Conservation (phyloP, 2,329 filamentous ascomycete genomes). For the Penicillium sp. region DNA sequence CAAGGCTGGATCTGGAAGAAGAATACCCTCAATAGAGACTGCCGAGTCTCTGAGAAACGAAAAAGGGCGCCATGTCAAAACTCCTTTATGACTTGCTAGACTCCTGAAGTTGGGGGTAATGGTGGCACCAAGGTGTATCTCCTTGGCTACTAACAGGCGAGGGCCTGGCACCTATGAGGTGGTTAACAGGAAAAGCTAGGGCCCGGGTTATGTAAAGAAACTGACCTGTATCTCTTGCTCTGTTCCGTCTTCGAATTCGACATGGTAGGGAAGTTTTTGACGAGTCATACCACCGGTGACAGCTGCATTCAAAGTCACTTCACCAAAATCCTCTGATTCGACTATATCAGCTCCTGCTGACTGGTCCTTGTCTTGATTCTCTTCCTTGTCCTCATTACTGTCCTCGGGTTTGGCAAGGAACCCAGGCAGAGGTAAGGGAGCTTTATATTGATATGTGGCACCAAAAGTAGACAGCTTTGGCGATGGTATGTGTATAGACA, state of each 20-base stretch:
- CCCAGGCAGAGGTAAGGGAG: conserved; percentile 32
- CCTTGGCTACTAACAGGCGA: conserved; percentile 26
- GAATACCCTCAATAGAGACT: conserved; percentile 25
- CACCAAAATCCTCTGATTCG: conserved; percentile 13
- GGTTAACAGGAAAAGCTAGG: conserved; percentile 7
- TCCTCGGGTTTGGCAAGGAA: conserved; percentile 22
- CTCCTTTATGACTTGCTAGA: conserved; percentile 27
- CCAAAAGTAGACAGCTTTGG: conserved; percentile 27
- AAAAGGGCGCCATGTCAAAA: conserved; percentile 29
- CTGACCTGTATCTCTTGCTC: conserved; percentile 29
- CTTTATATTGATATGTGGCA: conserved; percentile 36
- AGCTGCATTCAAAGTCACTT: conserved; percentile 34
- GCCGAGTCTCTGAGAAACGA: conserved; percentile 34
- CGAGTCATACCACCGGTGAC: conserved; percentile 32
- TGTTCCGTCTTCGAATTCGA: conserved; percentile 28
- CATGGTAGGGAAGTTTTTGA: conserved; percentile 19
- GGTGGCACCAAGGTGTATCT: conserved; percentile 35
- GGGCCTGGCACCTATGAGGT: conserved; percentile 31
- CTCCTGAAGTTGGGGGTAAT: conserved; percentile 30
- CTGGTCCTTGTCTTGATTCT: conserved; percentile 14
- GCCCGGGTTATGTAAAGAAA: background rate
- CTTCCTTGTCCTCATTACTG: conserved; percentile 13
- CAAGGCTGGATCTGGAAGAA: conserved; percentile 34
- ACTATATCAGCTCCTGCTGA: conserved; percentile 5
- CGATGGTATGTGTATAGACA: conserved; percentile 30